Percentiles rank a stretch among this genome's conserved stretches.
phyloP scores from a whole-genome alignment of 257 asterid genomes.

The Nicotiana undulata region DNA sequence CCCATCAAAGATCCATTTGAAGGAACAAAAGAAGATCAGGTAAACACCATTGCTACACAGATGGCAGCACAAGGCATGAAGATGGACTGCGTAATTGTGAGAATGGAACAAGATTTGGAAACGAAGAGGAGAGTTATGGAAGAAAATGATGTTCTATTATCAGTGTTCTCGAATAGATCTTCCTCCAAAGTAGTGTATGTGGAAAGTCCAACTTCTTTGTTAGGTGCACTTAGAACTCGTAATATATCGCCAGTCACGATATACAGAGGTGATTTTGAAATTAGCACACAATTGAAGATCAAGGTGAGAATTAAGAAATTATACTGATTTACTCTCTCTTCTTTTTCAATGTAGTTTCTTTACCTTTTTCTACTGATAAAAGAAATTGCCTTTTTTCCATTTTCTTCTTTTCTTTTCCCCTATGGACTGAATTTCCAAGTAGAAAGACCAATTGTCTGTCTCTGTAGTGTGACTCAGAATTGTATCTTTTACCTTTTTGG shows the following conservation, averaged over 20 bases:
- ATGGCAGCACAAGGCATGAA: constrained; percentile 76
- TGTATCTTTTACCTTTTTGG: not conserved
- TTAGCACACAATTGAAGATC: constrained; percentile 60
- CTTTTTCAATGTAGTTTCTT: not conserved
- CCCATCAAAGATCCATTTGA: constrained; percentile 71
- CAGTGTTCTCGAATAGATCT: constrained; percentile 46
- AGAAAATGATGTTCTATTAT: constrained; percentile 76
- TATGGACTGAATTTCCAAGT: not conserved
- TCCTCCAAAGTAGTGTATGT: constrained; percentile 61
- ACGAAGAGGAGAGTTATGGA: constrained; percentile 39
- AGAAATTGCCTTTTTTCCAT: not conserved
- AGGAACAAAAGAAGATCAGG: constrained; percentile 96
- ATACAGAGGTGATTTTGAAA: constrained; percentile 83
- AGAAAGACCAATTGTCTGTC: not conserved
- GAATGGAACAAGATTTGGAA: constrained; percentile 31
- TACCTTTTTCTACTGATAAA: not conserved
- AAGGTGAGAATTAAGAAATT: constrained; percentile 49
- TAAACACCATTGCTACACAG: constrained; percentile 74
- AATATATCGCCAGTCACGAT: constrained; percentile 70
- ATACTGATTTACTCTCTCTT: not conserved
- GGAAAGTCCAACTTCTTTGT: constrained; percentile 61
- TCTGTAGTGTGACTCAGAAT: not conserved
- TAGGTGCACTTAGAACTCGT: constrained; percentile 91
- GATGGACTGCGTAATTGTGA: constrained; percentile 71
- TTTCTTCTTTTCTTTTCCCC: not conserved